These are phyloP conservation scores for Scedosporium boydii DNA, from an alignment of 2,329 filamentous ascomycete genomes.

Conservation along the genomic window DNA sequence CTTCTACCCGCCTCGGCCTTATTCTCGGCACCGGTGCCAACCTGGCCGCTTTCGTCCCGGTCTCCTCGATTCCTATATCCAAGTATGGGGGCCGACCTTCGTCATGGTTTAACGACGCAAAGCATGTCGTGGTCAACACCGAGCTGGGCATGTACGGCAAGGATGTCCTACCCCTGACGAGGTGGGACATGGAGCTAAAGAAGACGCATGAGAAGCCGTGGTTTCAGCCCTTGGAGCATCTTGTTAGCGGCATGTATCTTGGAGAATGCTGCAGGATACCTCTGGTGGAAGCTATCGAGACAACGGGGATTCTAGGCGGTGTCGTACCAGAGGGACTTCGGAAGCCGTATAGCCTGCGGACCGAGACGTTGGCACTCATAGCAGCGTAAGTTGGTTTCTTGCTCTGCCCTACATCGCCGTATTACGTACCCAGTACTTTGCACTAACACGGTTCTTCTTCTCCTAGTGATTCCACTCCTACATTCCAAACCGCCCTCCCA, in stretches of 20 bases:
- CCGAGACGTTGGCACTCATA: slow-evolving; percentile 48
- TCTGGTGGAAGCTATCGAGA: slow-evolving; percentile 48
- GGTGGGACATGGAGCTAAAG: slow-evolving; percentile 49
- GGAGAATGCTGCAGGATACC: slow-evolving; percentile 54
- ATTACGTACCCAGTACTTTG: not conserved
- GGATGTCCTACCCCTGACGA: slow-evolving; percentile 47
- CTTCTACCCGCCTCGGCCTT: slow-evolving; percentile 51
- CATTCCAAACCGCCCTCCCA: slow-evolving; percentile 32
- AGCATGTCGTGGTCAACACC: slow-evolving; percentile 57
- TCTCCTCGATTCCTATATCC: slow-evolving; percentile 39
- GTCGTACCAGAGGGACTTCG: slow-evolving; percentile 43
- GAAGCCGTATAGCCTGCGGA: slow-evolving; percentile 47
- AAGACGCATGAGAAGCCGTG: slow-evolving; percentile 43
- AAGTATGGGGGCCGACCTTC: slow-evolving; percentile 49
- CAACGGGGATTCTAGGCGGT: slow-evolving; percentile 45
- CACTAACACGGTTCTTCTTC: slow-evolving; percentile 12
- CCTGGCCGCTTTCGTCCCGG: slow-evolving; percentile 54
- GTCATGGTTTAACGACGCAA: slow-evolving; percentile 47
- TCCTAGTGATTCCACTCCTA: slow-evolving; percentile 32
- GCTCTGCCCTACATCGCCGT: not conserved
- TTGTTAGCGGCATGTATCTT: slow-evolving; percentile 57
- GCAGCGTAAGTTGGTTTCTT: slow-evolving; percentile 36
- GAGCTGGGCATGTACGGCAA: slow-evolving; percentile 59
- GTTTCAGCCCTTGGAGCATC: slow-evolving; percentile 53
- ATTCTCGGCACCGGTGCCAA: slow-evolving; percentile 62